phyloP scores from a whole-genome alignment of 345 rosid genomes.

The Populus davidiana region DNA sequence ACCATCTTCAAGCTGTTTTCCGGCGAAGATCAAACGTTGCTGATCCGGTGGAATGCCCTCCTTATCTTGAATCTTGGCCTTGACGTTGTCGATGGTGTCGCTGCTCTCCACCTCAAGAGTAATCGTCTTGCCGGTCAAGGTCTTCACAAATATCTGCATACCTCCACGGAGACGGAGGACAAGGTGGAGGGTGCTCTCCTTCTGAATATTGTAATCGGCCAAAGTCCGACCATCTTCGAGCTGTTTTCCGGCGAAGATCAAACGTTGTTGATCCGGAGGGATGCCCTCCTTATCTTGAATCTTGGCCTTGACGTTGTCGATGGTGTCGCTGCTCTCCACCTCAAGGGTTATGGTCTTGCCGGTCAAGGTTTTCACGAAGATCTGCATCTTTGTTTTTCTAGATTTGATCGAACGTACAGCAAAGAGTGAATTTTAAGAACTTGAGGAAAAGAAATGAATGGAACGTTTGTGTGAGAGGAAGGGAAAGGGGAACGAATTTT shows the following conservation, averaged over 20 bases:
- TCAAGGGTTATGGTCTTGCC: conserved; percentile 27
- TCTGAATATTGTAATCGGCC: conserved; percentile 27
- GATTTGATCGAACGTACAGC: no score
- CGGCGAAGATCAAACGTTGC: conserved; percentile 26
- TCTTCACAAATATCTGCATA: conserved; percentile 29
- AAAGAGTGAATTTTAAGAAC: not conserved
- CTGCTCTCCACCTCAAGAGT: conserved; percentile 27
- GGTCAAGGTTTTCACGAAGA: conserved; percentile 25
- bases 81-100: conserved; percentile 29
- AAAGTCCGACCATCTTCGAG: conserved; percentile 24
- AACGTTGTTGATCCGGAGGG: conserved; percentile 27
- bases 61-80: conserved; percentile 27
- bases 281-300: conserved; percentile 28
- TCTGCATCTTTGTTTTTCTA: conserved; percentile 13
- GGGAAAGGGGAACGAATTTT: not conserved
- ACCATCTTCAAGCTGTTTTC: conserved; percentile 27
- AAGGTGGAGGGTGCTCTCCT: conserved; percentile 25
- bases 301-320: conserved; percentile 28
- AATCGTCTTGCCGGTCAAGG: conserved; percentile 25
- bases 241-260: conserved; percentile 26
- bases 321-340: conserved; percentile 30
- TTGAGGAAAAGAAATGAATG: not conserved
- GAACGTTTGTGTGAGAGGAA: not conserved
- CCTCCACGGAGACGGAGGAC: conserved; percentile 28
- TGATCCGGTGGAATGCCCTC: conserved; percentile 28